Base-by-base conservation (phyloP, 129 eudicot species). In the Glebionis coronaria region DNA sequence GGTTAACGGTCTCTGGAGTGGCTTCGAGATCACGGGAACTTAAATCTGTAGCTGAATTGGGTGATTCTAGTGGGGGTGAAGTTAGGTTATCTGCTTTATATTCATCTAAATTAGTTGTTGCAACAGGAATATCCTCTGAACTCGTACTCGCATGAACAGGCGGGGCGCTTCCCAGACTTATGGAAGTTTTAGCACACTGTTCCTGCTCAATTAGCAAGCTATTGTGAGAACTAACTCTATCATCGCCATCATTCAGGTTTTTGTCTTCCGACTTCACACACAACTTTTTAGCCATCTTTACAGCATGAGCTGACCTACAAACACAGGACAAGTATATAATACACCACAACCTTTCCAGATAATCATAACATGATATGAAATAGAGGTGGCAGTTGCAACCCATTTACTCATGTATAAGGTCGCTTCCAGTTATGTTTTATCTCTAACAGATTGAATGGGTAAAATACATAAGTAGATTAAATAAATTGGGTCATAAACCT, bases 131-230 rank as follows among this genome's bases (percentile, higher is more conserved):
- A 68, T 94, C 97, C 70, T 86, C 99, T 14, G 99, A 94, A 77
- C 87, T 84, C 46, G 93, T 67, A 80, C 99, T 85, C 14, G 61
- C 78, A 66, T 88, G 85, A 44, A 72, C 83, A 70, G 82, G 90
- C 3, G 95, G 84, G 66, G 79, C 86, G 82, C 90, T 89, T 58
- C 83, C 93, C 14, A 81, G 56, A 79, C 88, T 93, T 72, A 75
- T 78, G 63, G 96, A 89, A 70, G 93, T 88, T 74, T 84, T 89
- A 25, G 72, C 78, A 44, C 88, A 89, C 65, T 80, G 85, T 35
- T 93, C 99, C 25, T 82, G 92, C 60, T 94, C 99, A 75, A 84
- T 90, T 69, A 95, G 95, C 80, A 86, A 69, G 81, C 97, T 94
- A 69, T 89, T 87, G 66, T 86, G 90, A 62, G 93, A 89, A 72